Conservation (phyloP, 805 yeast species). For the Cyberlindnera xylosilytica region DNA sequence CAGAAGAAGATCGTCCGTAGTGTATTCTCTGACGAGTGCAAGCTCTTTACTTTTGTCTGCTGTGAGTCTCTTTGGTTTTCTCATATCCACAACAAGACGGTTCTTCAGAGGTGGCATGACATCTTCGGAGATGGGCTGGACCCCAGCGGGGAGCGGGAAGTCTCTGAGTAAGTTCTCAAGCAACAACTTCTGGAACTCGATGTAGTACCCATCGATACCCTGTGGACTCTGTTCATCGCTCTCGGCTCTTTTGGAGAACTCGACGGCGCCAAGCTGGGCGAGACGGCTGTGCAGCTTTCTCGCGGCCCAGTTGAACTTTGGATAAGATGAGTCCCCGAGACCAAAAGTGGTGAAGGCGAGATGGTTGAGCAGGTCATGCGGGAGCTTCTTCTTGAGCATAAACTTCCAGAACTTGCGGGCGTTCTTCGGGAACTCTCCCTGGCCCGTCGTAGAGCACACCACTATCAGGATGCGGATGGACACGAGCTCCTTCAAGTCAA, state of each 20-base stretch:
- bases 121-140: conserved; percentile 31
- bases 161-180: conserved; percentile 32
- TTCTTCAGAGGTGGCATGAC: conserved; percentile 38
- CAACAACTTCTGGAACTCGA: conserved; percentile 64
- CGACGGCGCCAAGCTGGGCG: conserved; percentile 76
- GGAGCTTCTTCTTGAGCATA: conserved; percentile 62
- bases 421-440: conserved; percentile 87
- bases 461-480: conserved; percentile 48
- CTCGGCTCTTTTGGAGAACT: conserved; percentile 72
- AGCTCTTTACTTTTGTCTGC: conserved; percentile 26
- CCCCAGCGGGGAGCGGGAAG: conserved; percentile 35
- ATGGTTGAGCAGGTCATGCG: conserved; percentile 59
- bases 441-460: conserved; percentile 89
- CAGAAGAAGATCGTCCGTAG: conserved; percentile 10
- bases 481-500: conserved; percentile 51
- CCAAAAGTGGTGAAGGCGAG: conserved; percentile 75
- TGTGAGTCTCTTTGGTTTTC: conserved; percentile 31
- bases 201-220: conserved; percentile 72
- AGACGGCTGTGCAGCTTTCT: conserved; percentile 77
- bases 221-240: conserved; percentile 83
- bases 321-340: conserved; percentile 89
- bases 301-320: conserved; percentile 84
- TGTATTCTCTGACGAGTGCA: conserved; percentile 31
- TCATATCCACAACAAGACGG: conserved; percentile 27
- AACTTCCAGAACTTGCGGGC: conserved; percentile 72